Base-by-base conservation (phyloP, 305 asterid species). In the Fraxinus platypoda region DNA sequence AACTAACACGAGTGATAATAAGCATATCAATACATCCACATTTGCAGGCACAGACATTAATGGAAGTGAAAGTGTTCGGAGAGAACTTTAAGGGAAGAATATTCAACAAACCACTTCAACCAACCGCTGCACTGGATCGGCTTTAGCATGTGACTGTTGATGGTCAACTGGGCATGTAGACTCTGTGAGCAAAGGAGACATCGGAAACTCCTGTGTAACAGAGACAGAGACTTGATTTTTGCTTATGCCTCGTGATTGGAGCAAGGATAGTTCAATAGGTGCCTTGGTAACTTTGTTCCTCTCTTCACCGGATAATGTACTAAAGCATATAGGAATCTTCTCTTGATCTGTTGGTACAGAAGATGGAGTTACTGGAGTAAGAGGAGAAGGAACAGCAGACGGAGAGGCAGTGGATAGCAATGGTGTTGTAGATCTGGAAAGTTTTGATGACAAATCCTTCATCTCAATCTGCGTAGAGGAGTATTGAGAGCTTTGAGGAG, bases 41-140 rank as follows among this genome's bases (percentile, higher is more conserved):
- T 46, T 19, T 26, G 13, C 11, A 28, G 70, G 30, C 28, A 7
- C 52, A 30, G 28, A 33, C 21, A n/a, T 57, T n/a, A 77, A 77
- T 33, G 30, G 25, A 25, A 77, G 43, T 77, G 46, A 72, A 77
- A 64, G 41, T 64, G 62, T 37, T 59, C 23, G n/a, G 8, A 54
- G 19, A 77, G 43, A 75, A 35, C 23, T 54, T 25, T 57, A 81
- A 28, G 71, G 9, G 19, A 74, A 31, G 74, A 35, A 84, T 41
- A 81, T 30, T n/a, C 35, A 84, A 89, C 94, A 13, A 70, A 90
- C 92, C 91, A 35, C 90, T 46, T 89, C 80, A 74, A 89, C 68
- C 87, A 90, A 64, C 76, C 83, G 87, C 75, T 70, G 70, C 28
- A 82, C 12, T 0, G 90, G 86, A n/a, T 82, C 74, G 33, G 54